Conservation (phyloP, 2,329 filamentous ascomycete genomes). For the Sporothrix inflata region DNA sequence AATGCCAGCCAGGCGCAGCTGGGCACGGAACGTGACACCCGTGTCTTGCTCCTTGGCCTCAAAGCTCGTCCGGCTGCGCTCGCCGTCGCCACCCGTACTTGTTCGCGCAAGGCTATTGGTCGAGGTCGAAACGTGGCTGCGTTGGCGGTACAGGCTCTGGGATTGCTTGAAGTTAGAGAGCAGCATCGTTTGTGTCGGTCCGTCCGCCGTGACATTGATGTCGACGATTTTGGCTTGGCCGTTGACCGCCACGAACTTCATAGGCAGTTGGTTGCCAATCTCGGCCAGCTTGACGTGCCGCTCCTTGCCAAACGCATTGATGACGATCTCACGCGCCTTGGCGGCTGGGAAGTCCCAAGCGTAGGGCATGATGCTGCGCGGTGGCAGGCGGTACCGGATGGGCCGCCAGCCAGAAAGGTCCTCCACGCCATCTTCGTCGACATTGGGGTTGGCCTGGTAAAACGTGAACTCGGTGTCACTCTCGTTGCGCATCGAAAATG, state of each 20-base stretch:
- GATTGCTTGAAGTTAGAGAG: slow-evolving; percentile 91
- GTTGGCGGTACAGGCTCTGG: slow-evolving; percentile 80
- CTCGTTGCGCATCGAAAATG: slow-evolving; percentile 97
- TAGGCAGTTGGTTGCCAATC: slow-evolving; percentile 92
- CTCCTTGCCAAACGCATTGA: slow-evolving; percentile 77
- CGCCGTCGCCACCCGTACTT: background rate
- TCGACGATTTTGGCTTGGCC: slow-evolving; percentile 87
- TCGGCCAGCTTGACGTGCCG: slow-evolving; percentile 93
- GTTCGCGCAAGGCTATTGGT: slow-evolving; percentile 15
- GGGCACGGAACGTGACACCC: slow-evolving; percentile 84
- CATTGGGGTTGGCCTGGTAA: slow-evolving; percentile 89
- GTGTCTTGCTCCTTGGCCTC: slow-evolving; percentile 93
- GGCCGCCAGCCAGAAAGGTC: slow-evolving; percentile 89
- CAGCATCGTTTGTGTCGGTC: slow-evolving; percentile 91
- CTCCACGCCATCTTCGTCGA: slow-evolving; percentile 85
- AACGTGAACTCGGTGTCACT: slow-evolving; percentile 97
- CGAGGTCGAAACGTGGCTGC: slow-evolving; percentile 23
- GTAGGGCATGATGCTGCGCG: slow-evolving; percentile 98
- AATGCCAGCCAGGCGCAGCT: slow-evolving; percentile 84
- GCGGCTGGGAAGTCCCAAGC: slow-evolving; percentile 98
- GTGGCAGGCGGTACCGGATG: slow-evolving; percentile 87
- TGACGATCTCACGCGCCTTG: slow-evolving; percentile 91
- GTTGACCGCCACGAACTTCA: slow-evolving; percentile 76
- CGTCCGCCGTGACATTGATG: slow-evolving; percentile 92
- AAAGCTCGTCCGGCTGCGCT: slow-evolving; percentile 64